Evolutionary conservation across 139 green algal genomes (phyloP).

Genomic region (Chlamydomonas incerta): DNA sequence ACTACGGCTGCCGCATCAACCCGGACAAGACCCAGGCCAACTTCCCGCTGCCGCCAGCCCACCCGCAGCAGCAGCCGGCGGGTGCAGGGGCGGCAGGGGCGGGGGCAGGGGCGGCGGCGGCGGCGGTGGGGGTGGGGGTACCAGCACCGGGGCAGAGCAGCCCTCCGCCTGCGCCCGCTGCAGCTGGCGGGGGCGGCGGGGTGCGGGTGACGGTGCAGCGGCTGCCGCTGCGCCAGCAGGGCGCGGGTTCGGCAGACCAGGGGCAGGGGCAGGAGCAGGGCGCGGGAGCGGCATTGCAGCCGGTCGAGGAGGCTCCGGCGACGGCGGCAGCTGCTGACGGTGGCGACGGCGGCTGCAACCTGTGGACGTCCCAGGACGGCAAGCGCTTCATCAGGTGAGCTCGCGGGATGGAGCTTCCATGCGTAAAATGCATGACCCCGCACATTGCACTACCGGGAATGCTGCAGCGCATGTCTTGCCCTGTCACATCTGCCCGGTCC

Average conservation of each 20-base stretch:
- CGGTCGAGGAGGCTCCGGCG: background rate
- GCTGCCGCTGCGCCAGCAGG: background rate
- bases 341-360: slow-evolving; percentile 15
- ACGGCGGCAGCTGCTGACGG: background rate
- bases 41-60: slow-evolving; percentile 53
- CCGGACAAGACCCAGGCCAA: slow-evolving; percentile 85
- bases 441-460: background rate
- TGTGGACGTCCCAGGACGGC: slow-evolving; percentile 42
- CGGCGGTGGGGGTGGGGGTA: background rate
- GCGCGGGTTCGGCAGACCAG: background rate
- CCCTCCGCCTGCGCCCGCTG: no score
- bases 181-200: background rate
- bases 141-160: no score
- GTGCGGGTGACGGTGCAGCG: background rate
- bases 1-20: slow-evolving; percentile 84
- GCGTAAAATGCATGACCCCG: slow-evolving; percentile 9
- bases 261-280: background rate
- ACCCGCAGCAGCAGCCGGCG: slow-evolving; percentile 16
- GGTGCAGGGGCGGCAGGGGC: background rate
- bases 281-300: background rate
- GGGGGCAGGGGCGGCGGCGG: background rate
- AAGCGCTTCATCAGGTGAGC: slow-evolving; percentile 26
- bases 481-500: no score
- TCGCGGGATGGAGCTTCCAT: background rate
- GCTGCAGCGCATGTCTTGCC: no score